These are phyloP conservation scores for Cyphellophora europaea DNA, from an alignment of 2,329 filamentous ascomycete species.

Conservation along the genomic window DNA sequence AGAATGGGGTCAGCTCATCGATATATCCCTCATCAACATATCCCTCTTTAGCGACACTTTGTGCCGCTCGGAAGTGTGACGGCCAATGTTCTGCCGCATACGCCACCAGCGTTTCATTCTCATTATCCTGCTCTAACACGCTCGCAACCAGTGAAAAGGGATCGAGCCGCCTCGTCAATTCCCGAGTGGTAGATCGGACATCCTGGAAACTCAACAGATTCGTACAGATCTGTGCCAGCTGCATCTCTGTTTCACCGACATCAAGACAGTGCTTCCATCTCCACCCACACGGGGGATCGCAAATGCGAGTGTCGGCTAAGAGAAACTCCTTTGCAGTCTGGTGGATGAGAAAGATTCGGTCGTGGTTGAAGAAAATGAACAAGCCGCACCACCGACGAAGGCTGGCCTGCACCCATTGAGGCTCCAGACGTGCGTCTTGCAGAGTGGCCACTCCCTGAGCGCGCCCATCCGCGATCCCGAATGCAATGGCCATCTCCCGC, in stretches of 20 bases:
- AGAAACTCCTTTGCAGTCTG: constrained; percentile 33
- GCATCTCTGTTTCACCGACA: constrained; percentile 2
- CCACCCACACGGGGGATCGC: background rate
- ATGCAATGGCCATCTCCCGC: constrained; percentile 18
- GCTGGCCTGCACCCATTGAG: constrained; percentile 11
- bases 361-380: constrained; percentile 26
- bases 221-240: constrained; percentile 7
- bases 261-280: constrained; percentile 5
- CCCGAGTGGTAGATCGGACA: too few relatives aligned
- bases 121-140: too few relatives aligned
- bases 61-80: too few relatives aligned
- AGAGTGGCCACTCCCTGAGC: background rate
- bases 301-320: background rate
- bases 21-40: too few relatives aligned
- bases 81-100: too few relatives aligned
- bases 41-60: too few relatives aligned
- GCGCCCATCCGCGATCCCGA: constrained; percentile 14
- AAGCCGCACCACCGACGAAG: constrained; percentile 27
- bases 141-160: too few relatives aligned
- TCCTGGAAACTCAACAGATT: too few relatives aligned
- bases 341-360: constrained; percentile 28
- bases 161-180: too few relatives aligned
- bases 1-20: too few relatives aligned
- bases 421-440: background rate
- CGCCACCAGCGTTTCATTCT: too few relatives aligned